Evolutionary conservation across 2,329 filamentous ascomycete genomes (phyloP), one percentile per base, ranked within the genome.

Genomic region (Nemania serpens): DNA sequence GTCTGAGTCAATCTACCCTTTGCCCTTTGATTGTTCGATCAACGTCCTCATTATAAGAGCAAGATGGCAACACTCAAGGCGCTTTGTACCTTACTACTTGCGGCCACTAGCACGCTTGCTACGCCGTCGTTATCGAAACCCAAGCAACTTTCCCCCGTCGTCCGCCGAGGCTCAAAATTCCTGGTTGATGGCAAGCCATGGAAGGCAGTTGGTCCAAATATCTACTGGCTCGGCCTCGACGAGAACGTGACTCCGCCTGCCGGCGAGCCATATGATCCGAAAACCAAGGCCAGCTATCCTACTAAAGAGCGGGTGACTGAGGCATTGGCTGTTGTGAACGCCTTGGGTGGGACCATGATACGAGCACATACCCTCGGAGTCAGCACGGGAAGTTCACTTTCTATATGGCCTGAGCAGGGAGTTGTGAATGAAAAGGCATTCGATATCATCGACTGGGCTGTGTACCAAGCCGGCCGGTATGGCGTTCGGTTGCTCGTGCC

Each of bases 171-270:
- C 36, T 75, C 76, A 1, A 66, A 57, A 1, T 69, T 80, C 15
- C 57, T 73, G 1, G 74, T 79, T 11, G 68, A 75, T 47, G 75
- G 75, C 15, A 72, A 77, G 50, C 69, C 63, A 5, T 82, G 78
- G 77, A 79, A 76, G 55, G 76, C 77, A 1, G 76, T 78, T 15
- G 80, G 79, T 0, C 76, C 78, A n/a, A 82, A 82, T 62, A 73
- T 81, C 13, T 82, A 82, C 71, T 82, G 79, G 79, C 75, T 82
- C 10, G 80, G 79, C 1, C 74, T 82, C 0, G 80, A 82, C 68
- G 80, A 82, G 68, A 82, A 82, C 66, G 78, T 82, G 12, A 71
- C 73, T 1, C 79, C 79, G 5, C 75, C 78, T 0, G 64, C 67
- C 1, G 78, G 77, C 5, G 69, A 76, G 60, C 79, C 79, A n/a